Base-by-base conservation (phyloP, 2,329 filamentous ascomycete species). In the Aspergillus floridensis region DNA sequence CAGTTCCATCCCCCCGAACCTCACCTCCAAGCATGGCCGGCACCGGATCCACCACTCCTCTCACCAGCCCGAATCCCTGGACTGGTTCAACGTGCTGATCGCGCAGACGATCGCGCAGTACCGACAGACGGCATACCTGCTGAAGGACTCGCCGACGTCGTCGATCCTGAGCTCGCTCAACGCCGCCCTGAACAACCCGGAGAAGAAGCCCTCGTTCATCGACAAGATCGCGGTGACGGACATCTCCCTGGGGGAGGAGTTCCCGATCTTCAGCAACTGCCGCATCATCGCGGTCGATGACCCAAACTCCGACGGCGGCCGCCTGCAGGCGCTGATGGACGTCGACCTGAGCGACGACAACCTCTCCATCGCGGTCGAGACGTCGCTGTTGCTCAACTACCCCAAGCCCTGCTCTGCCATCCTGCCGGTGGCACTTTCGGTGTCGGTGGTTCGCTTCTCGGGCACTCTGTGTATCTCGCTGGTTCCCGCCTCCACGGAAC, bases 51-150 rank as follows among this genome's bases (percentile, higher is more conserved):
- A 77, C 51, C 78, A 80, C 61, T 79, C 96, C 68, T 92, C 91
- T 61, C 95, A 99, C 75, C 95, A 98, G 76, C 95, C 95, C 1
- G 95, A 99, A 76, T 96, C 91, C 59, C 78, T 99, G 61, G 95
- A 99, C 76, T 99, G 95, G 95, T 98, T 99, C 83, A 99, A 99
- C 73, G 95, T 99, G 26, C 82, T 99, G 57, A 88, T 98, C 54
- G 95, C 93, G 2, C 95, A 99, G 77, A 96, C 95, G 0, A 96
- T 99, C 65, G 93, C 95, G 0, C 95, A 99, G 75, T 91, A 98
- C 69, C 85, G 95, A 60, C 91, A 90, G 66, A 96, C 98, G 70
- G 95, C 95, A 2, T 90, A 96, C 68, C 88, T 95, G 64, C 90
- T 98, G 67, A 92, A 95, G 71, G 78, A 80, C 63, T 77, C 75